phyloP scores from a whole-genome alignment of 2,329 filamentous ascomycete genomes.

The Xenoacremonium recifei region DNA sequence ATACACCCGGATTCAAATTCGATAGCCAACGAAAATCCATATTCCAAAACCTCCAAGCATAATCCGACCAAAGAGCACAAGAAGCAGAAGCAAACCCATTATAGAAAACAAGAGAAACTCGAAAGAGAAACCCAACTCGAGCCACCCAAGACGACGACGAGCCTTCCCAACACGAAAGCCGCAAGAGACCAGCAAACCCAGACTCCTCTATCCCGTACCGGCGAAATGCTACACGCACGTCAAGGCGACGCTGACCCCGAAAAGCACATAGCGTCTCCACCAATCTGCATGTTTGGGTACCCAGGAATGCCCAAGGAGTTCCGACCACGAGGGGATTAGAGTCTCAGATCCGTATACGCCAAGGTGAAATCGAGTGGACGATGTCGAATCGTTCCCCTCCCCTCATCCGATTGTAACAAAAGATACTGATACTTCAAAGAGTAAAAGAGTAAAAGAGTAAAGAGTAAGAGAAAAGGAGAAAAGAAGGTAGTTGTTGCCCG shows the following conservation, averaged over 20 bases:
- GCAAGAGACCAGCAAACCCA: background rate
- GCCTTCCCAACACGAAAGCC: background rate
- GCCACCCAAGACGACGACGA: too few species aligned
- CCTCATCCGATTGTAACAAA: too few species aligned
- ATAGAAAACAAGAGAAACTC: too few species aligned
- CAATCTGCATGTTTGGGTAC: conserved; percentile 36
- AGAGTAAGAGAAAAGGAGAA: too few species aligned
- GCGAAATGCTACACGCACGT: conserved; percentile 33
- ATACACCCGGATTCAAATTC: too few species aligned
- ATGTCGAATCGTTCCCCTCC: conserved; percentile 5
- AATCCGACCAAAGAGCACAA: conserved; percentile 10
- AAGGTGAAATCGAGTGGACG: conserved; percentile 14
- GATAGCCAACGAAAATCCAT: conserved; percentile 13
- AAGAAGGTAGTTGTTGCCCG: too few species aligned
- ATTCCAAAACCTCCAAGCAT: conserved; percentile 18
- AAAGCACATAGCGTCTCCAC: conserved; percentile 35
- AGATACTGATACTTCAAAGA: too few species aligned
- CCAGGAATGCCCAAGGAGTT: conserved; percentile 30
- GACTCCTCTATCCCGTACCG: conserved; percentile 41
- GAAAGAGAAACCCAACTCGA: too few species aligned
- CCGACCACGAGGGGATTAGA: conserved; percentile 21
- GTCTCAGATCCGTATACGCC: conserved; percentile 16
- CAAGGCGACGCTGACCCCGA: conserved; percentile 27
- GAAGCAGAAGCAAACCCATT: conserved; percentile 8
- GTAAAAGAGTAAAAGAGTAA: conserved; percentile 12